Evolutionary conservation across 371 early-diverging fungal species (phyloP), one percentile per base, ranked within the genome.

Genomic region (Chytridiales sp.): DNA sequence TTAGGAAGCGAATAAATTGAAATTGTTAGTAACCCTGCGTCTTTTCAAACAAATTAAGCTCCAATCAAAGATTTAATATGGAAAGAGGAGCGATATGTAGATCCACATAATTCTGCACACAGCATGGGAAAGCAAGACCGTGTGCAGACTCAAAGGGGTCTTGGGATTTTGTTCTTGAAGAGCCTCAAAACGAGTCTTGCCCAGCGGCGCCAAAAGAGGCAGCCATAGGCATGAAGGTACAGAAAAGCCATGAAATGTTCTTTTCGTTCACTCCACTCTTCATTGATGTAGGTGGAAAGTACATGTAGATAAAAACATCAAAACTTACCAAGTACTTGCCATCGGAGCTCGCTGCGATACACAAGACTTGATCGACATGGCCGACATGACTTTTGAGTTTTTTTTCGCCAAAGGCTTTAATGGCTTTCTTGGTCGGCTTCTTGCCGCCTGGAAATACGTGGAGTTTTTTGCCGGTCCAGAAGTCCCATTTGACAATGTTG

Each of bases 271-370:
- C 67, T 62, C 49, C 42, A n/a, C 30, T n/a, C 47, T 67, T 54
- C 62, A 47, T 81, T 1, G 29, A 15, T 39, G 35, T n/a, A 52
- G 39, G 39, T 11, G 24, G 8, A 35, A 52, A 13, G 30, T 4
- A 31, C 11, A 41, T 8, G 51, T 17, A 35, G 47, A 40, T 21
- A 9, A 46, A 34, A 35, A 40, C 19, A 36, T 11, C 5, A 29
- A 30, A 38, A 74, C 77, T 75, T 43, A 86, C 91, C 70, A 98
- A 68, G 64, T 84, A 95, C 67, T 87, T 72, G 32, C 85, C 85
- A 67, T 96, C 97, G 44, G 81, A 77, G 64, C 90, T 89, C 22
- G 88, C 76, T 1, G 93, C 97, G 31, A 95, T 64, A 19, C 83
- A 80, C 22, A 92, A 70, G 8, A 98, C 84, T 40, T 84, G 83